phyloP scores from a whole-genome alignment of 768 basidiomycete genomes.

The Boletus fagicola region DNA sequence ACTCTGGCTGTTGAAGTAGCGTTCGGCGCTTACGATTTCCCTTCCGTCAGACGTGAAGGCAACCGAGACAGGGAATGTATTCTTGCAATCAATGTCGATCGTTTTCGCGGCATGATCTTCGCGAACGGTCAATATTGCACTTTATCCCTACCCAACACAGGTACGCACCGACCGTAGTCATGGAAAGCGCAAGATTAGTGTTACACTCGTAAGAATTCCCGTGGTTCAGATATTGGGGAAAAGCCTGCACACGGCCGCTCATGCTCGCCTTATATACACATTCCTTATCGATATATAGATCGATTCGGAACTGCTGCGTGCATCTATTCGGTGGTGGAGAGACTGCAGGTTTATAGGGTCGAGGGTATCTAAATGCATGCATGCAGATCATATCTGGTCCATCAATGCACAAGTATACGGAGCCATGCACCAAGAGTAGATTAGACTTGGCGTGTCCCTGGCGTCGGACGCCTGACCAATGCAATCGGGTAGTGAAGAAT shows the following conservation, averaged over 20 bases:
- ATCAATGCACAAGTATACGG: no score
- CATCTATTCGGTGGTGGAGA: neutral
- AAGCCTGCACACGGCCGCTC: neutral
- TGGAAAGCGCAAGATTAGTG: neutral
- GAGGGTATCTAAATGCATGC: no score
- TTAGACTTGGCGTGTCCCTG: no score
- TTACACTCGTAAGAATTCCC: neutral
- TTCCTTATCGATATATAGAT: neutral
- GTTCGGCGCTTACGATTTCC: constrained; percentile 8
- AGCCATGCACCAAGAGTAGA: no score
- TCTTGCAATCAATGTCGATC: constrained; percentile 9
- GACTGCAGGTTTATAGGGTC: neutral
- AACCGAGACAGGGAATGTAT: constrained; percentile 3
- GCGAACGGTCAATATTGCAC: neutral
- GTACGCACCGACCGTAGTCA: neutral
- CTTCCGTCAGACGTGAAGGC: constrained; percentile 4
- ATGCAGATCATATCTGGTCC: no score
- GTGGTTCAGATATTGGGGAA: neutral
- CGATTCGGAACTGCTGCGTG: neutral
- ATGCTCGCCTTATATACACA: neutral
- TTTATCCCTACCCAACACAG: neutral
- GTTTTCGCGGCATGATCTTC: neutral
- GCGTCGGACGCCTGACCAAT: no score
- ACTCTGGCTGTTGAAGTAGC: neutral
- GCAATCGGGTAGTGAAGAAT: no score